Evolutionary conservation across 2,329 filamentous ascomycete species (phyloP), one percentile per base, ranked within the genome.

Genomic region (Cordyceps cateniannulata): DNA sequence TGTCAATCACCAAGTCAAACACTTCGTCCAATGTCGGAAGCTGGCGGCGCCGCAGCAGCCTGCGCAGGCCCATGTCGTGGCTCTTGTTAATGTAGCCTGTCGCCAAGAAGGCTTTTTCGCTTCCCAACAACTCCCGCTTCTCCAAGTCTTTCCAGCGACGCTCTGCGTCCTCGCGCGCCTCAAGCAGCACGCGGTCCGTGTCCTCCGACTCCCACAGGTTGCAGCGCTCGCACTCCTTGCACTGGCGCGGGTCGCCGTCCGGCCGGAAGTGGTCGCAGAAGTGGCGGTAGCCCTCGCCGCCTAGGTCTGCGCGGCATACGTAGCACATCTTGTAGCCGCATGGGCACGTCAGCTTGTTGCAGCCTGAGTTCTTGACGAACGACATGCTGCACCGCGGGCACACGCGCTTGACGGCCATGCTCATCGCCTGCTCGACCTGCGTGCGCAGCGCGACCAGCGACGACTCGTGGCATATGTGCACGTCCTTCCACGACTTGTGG

Each of bases 241-340:
- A 99, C 16, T 81, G 79, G 16, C 84, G 82, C 22, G 80, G 78
- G 53, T 93, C 91, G 0, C 89, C 90, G 63, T 89, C 83, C 10
- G 90, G 88, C 9, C 95, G 84, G 72, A 98, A 98, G 75, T 98
- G 95, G 71, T 96, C 90, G 72, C 95, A 99, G 70, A 97, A 99
- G 74, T 99, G 95, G 44, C 86, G 82, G 73, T 99, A 98, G 0
- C 93, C 93, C 71, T 93, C 88, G 54, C 83, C 78, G 60, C 80
- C 77, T 51, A 88, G 85, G 68, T 91, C 87, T 66, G 88, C 88
- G 45, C 95, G 90, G 73, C 95, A 99, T 51, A 98, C 85, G 70
- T 99, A 99, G 73, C 95, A 99, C 93, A 98, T 98, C 67, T 90
- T 89, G 76, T 98, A 98, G 9, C 95, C 95, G 74, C 95, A 99